These are phyloP conservation scores for Pichia norvegensis DNA, from an alignment of 1,139 yeast species.

Conservation along the genomic window DNA sequence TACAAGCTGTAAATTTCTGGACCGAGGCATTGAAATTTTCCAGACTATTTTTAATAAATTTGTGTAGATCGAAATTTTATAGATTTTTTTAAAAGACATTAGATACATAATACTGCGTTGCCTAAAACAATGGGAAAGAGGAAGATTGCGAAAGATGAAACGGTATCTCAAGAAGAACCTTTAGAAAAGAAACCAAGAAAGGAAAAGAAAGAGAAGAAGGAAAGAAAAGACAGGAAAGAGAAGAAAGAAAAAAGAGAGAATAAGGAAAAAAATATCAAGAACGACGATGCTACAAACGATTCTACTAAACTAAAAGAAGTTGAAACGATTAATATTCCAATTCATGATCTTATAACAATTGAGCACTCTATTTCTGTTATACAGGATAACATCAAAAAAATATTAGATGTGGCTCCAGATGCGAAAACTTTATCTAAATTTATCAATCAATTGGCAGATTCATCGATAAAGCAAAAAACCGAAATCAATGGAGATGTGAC, in stretches of 20 bases:
- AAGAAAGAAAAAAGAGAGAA: background rate
- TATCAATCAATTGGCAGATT: conserved; percentile 38
- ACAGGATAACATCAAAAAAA: conserved; percentile 12
- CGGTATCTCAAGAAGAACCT: conserved; percentile 8
- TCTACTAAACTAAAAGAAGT: too few species aligned
- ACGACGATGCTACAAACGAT: too few species aligned
- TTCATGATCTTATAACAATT: conserved; percentile 28
- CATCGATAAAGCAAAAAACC: conserved; percentile 41
- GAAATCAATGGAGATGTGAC: conserved; percentile 16
- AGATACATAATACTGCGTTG: too few species aligned
- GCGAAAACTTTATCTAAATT: conserved; percentile 7
- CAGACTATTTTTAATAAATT: background rate
- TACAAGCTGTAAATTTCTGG: conserved; percentile 11
- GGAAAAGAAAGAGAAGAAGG: background rate
- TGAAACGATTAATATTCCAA: conserved; percentile 26
- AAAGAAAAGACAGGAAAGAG: background rate
- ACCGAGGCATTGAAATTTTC: background rate
- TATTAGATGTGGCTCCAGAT: conserved; percentile 12
- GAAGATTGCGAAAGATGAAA: conserved; percentile 1
- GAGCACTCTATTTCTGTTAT: conserved; percentile 13
- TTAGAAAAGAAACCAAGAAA: conserved; percentile 1
- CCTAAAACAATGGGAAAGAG: conserved; percentile 13
- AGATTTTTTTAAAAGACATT: too few species aligned
- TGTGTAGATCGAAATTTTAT: background rate
- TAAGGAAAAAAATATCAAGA: background rate